Conservation (phyloP, 1,284 basidiomycete species). For the Schizopora paradoxa region DNA sequence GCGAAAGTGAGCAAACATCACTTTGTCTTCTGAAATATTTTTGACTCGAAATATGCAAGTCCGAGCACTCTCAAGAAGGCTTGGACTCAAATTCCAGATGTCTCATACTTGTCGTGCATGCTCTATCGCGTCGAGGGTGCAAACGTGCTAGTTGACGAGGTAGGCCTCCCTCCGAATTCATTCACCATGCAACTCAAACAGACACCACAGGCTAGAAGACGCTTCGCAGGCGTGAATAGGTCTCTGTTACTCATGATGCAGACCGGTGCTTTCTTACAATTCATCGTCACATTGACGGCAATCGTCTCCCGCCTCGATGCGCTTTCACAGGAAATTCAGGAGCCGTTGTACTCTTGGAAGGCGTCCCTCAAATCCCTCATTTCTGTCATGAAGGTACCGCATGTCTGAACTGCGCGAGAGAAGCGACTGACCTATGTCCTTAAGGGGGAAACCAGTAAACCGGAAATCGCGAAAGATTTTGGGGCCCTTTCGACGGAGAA, state of each 20-base stretch:
- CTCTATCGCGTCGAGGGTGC: constrained; percentile 14
- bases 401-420: no score
- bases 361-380: no score
- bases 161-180: constrained; percentile 12
- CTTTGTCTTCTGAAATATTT: not conserved
- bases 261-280: constrained; percentile 63
- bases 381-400: no score
- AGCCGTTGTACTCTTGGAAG: constrained; percentile 31
- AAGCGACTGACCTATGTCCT: no score
- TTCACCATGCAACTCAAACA: not conserved
- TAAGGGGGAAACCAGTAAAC: no score
- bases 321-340: constrained; percentile 41
- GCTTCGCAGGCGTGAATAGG: constrained; percentile 48
- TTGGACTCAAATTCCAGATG: constrained; percentile 22
- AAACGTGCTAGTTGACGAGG: constrained; percentile 17
- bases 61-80: constrained; percentile 19
- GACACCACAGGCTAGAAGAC: constrained; percentile 41
- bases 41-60: constrained; percentile 11
- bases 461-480: no score
- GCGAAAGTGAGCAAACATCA: constrained; percentile 40
- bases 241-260: constrained; percentile 59
- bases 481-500: no score
- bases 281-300: constrained; percentile 53
- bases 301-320: constrained; percentile 52
- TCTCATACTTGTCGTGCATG: constrained; percentile 14